phyloP scores from a whole-genome alignment of 2,329 filamentous ascomycete species.

The Rhynchosporium agropyri region DNA sequence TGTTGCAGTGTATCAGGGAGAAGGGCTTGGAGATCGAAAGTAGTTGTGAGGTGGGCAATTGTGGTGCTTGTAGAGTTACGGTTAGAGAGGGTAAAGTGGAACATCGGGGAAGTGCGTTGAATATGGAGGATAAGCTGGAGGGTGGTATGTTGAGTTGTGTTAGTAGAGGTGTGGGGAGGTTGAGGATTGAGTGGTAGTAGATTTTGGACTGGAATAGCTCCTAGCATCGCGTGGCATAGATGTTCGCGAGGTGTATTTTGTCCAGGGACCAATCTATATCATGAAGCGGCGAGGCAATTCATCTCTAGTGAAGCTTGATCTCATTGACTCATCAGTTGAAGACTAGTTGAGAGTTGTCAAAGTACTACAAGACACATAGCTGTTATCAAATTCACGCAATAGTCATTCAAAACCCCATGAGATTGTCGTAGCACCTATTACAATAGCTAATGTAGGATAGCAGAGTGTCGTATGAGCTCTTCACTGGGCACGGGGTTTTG shows the following conservation, averaged over 20 bases:
- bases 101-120: slow-evolving; percentile 45
- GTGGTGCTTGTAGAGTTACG: slow-evolving; percentile 47
- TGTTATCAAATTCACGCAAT: too few relatives aligned
- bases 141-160: slow-evolving; percentile 31
- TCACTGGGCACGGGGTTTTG: too few relatives aligned
- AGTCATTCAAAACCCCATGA: too few relatives aligned
- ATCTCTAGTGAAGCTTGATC: too few relatives aligned
- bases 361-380: too few relatives aligned
- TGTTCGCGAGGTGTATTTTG: neutral
- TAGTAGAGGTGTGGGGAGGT: slow-evolving; percentile 26
- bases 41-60: slow-evolving; percentile 48
- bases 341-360: too few relatives aligned
- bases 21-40: slow-evolving; percentile 46
- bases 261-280: neutral
- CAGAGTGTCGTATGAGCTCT: too few relatives aligned
- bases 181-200: slow-evolving; percentile 17
- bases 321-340: too few relatives aligned
- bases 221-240: too few relatives aligned
- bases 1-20: slow-evolving; percentile 47
- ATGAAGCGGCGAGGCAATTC: too few relatives aligned
- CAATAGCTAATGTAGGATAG: too few relatives aligned
- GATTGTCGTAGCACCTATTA: too few relatives aligned
- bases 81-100: slow-evolving; percentile 44
- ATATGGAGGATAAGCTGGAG: slow-evolving; percentile 41
- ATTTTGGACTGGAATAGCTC: neutral